Conservation (phyloP, 106 monocot genomes). For the Dendrobium nobile region DNA sequence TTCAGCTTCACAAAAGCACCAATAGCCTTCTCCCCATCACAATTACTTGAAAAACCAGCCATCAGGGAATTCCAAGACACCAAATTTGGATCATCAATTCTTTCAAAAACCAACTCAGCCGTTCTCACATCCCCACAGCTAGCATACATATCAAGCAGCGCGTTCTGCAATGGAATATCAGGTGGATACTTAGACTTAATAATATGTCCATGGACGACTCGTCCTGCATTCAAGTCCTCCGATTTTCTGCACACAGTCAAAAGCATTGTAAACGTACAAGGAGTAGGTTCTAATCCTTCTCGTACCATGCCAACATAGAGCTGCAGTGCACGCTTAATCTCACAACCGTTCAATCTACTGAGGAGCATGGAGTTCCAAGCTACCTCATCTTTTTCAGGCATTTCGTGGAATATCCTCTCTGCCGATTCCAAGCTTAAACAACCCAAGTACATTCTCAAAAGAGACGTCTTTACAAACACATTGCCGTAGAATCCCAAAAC, state of each 20-base stretch:
- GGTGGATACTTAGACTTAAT: constrained; percentile 20
- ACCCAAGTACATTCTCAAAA: constrained; percentile 57
- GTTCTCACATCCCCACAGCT: constrained; percentile 33
- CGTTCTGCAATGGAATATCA: constrained; percentile 41
- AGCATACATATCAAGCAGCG: constrained; percentile 49
- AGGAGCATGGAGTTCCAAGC: constrained; percentile 68
- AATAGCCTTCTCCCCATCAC: constrained; percentile 26
- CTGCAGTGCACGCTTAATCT: constrained; percentile 13
- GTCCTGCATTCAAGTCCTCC: constrained; percentile 19
- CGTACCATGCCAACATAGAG: constrained; percentile 26
- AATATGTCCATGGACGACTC: constrained; percentile 36
- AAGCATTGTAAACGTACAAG: constrained; percentile 38
- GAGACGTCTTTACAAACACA: constrained; percentile 49
- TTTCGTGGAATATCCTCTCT: constrained; percentile 45
- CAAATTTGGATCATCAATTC: constrained; percentile 31
- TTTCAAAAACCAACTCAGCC: constrained; percentile 26
- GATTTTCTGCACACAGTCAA: constrained; percentile 42
- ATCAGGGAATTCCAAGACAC: constrained; percentile 58
- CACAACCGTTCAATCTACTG: constrained; percentile 25
- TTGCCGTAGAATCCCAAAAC: constrained; percentile 31
- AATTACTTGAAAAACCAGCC: constrained; percentile 26
- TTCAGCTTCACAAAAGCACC: constrained; percentile 27
- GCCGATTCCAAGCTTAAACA: constrained; percentile 22
- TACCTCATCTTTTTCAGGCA: constrained; percentile 44
- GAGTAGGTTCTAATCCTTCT: constrained; percentile 16